Base-by-base conservation (phyloP, 2,329 filamentous ascomycete species). In the Apiospora sp. region DNA sequence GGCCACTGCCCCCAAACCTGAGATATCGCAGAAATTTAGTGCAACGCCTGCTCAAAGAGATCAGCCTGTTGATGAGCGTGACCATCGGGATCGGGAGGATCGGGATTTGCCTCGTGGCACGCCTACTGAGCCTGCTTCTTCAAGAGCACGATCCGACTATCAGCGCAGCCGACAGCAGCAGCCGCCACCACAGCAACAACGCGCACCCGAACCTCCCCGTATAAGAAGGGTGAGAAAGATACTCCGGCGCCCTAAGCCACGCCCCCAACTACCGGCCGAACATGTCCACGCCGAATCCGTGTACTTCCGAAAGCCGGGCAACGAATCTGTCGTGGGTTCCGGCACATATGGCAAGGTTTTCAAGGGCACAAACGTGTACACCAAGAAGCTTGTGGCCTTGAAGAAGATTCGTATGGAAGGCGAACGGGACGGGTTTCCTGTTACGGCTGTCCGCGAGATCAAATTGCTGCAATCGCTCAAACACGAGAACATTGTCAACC, bases 261-360 rank as follows among this genome's bases (percentile, higher is more conserved):
- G 92, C 70, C 94, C 94, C 2, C 94, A 98, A 44, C 90, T 96
- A 77, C 84, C 92, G 0, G 84, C 91, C 34, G 94, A 98, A 43
- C 90, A 96, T 77, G 90, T 91, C 14, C 86, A 87, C 7, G 97
- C 95, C 0, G 93, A 96, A 67, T 98, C 95, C 0, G 95, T 98
- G 4, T 98, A 97, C 82, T 98, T 93, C 84, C 89, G 96, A 75
- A 98, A 98, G 80, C 95, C 95, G 1, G 96, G 96, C n/a, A 98
- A 98, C 77, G 96, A 97, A 81, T 98, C 96, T 0, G 96, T 98
- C 0, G 93, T 98, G 27, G 96, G 96, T 22, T 97, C 96, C 61
- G 96, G 96, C 14, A 98, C 96, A 0, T 98, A 98, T 78, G 96
- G 94, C 70, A 97, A 97, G 82, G 95, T 98, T 5, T 98, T 97